Evolutionary conservation across 2,329 filamentous ascomycete species (phyloP).

Genomic region (Colletotrichum tropicicola): DNA sequence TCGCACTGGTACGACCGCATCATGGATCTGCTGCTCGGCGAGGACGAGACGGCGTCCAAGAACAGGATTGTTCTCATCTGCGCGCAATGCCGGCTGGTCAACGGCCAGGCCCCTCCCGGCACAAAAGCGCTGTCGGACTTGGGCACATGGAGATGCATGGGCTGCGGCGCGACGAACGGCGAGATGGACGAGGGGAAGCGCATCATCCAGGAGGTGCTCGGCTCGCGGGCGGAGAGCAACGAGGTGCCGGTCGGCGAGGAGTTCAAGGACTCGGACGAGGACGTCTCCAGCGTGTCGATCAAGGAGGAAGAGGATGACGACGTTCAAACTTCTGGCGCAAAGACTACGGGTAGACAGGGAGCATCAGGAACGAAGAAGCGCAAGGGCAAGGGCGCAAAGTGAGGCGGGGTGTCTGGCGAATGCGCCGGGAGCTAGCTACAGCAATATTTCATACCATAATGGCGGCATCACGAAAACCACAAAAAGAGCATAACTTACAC

Average conservation of each 20-base stretch:
- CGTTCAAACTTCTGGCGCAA: background rate
- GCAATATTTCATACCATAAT: slow-evolving; percentile 11
- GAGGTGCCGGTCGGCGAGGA: slow-evolving; percentile 21
- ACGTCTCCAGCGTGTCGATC: slow-evolving; percentile 3
- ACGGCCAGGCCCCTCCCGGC: slow-evolving; percentile 94
- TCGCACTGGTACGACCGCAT: slow-evolving; percentile 94
- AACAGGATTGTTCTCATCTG: slow-evolving; percentile 93
- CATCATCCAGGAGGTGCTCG: slow-evolving; percentile 73
- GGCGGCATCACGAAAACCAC: background rate
- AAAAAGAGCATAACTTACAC: background rate
- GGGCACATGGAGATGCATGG: slow-evolving; percentile 87
- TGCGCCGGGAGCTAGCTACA: slow-evolving; percentile 3
- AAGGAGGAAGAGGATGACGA: slow-evolving; percentile 18
- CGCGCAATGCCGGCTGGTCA: slow-evolving; percentile 82
- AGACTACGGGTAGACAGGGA: slow-evolving; percentile 26
- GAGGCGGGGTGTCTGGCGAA: background rate
- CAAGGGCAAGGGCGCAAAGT: slow-evolving; percentile 29
- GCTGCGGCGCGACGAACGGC: slow-evolving; percentile 85
- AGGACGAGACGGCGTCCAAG: slow-evolving; percentile 92
- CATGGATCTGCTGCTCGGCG: slow-evolving; percentile 89
- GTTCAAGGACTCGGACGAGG: slow-evolving; percentile 26
- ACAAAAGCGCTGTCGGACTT: slow-evolving; percentile 80
- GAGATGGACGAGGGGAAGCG: slow-evolving; percentile 79
- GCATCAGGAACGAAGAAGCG: slow-evolving; percentile 25
- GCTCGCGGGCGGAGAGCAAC: slow-evolving; percentile 32